A percentile compares a stretch with the other conserved stretches of the same genome.
Evolutionary conservation across 768 basidiomycete species (phyloP).

Genomic region (Leccinum aurantiacum): DNA sequence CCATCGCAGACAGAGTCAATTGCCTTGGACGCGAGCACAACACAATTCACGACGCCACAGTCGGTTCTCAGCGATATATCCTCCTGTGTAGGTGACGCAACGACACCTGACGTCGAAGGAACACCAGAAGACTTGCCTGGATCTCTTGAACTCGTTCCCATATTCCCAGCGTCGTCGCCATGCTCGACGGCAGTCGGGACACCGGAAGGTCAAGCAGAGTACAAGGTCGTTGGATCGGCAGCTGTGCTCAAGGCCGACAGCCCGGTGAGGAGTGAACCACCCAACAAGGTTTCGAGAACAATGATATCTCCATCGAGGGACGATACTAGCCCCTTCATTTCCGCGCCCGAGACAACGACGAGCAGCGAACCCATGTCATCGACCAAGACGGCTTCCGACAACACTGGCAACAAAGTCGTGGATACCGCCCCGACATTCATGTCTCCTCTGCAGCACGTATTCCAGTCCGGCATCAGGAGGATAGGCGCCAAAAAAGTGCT

Average conservation of each 20-base stretch:
- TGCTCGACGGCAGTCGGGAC: neutral
- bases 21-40: neutral
- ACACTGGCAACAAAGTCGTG: neutral
- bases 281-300: neutral
- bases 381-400: neutral
- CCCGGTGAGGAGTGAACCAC: neutral
- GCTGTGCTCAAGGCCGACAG: neutral
- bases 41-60: neutral
- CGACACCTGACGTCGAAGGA: no score
- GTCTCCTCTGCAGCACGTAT: neutral
- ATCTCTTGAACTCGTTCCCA: neutral
- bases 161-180: neutral
- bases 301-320: slow-evolving; percentile 1
- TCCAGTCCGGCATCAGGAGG: neutral
- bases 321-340: neutral
- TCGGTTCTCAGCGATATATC: neutral
- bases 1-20: slow-evolving; percentile 10
- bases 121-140: neutral
- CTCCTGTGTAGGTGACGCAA: no score
- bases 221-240: neutral
- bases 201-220: neutral
- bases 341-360: neutral
- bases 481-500: neutral
- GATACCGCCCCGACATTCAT: neutral
- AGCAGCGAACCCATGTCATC: neutral